A percentile compares a stretch with the other conserved stretches of the same genome.
Conservation (phyloP, 805 yeast species). For the Spathaspora girioi region DNA sequence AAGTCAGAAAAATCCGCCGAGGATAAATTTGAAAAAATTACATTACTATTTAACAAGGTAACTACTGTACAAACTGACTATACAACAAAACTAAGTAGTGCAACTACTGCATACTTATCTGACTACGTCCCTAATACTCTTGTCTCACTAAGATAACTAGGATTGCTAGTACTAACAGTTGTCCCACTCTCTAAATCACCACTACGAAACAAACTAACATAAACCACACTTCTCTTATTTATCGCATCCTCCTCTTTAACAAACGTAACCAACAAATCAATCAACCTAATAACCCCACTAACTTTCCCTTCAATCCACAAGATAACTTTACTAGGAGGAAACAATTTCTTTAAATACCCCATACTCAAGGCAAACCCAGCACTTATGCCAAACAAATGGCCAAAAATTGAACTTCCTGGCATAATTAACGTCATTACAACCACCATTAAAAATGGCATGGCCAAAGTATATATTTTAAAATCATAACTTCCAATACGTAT, state of each 20-base stretch:
- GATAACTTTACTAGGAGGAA: constrained; percentile 65
- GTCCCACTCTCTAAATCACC: constrained; percentile 1
- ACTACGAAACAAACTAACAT: constrained; percentile 4
- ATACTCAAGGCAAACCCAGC: constrained; percentile 63
- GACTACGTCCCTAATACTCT: background rate
- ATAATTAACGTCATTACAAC: constrained; percentile 46
- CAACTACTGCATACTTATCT: too few relatives aligned
- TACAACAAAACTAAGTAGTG: too few relatives aligned
- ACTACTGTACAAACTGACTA: too few relatives aligned
- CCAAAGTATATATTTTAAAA: constrained; percentile 36
- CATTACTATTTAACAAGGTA: background rate
- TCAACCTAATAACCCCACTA: constrained; percentile 44
- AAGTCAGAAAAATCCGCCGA: background rate
- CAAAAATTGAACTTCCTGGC: constrained; percentile 69
- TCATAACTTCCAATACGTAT: constrained; percentile 9
- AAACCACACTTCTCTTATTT: constrained; percentile 5
- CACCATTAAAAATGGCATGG: constrained; percentile 48
- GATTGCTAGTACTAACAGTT: background rate
- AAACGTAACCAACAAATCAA: constrained; percentile 54
- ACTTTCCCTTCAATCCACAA: constrained; percentile 61
- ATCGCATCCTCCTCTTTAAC: constrained; percentile 54
- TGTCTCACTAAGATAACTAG: background rate
- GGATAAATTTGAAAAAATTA: background rate
- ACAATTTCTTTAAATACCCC: constrained; percentile 54
- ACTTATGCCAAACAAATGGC: constrained; percentile 65